Base-by-base conservation (phyloP, 164 flowering plant species). In the Pachysandra terminalis region DNA sequence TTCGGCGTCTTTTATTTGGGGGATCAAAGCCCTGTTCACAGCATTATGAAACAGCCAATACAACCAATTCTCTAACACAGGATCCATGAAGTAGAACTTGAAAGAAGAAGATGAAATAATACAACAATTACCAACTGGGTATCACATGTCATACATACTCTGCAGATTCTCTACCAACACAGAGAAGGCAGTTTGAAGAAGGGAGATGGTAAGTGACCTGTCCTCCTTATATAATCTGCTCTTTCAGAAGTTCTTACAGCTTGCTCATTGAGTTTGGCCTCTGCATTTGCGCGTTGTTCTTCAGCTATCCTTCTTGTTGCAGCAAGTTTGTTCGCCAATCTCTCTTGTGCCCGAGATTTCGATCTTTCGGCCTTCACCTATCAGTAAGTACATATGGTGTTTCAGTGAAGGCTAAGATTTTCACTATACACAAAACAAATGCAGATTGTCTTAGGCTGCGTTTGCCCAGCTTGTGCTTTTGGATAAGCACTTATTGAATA, bases 321-420 rank as follows among this genome's bases (percentile, higher is more conserved):
- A 0, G 97, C 93, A 0, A 90, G 75, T 73, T 90, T 95, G 79
- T 86, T 92, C 19, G 83, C 73, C 67, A 81, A 69, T 81, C 72
- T 89, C 76, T 95, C 98, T 63, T 88, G 90, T 21, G 93, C 95
- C 63, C 95, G 78, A 15, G 96, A 77, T 80, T 89, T 94, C 79
- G 88, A 63, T 73, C 90, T 85, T 72, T 94, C 98, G 9, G 96
- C 98, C 74, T 88, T 90, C 71, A 78, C 92, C 97, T 93, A 56
- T 1, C 35, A 19, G 7, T 19, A 48, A 55, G 35, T 19, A 59
- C 41, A 25, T 32, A 16, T 28, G 25, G 19, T 0, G 9, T 19
- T 19, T 53, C 23, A 25, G 52, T 6, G 53, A 24, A n/a, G n/a
- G 14, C 21, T 41, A 28, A 25, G 14, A 53, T 14, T 25, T 28